Evolutionary conservation across 352 stramenopile species (phyloP), one percentile per base, ranked within the genome.

Genomic region (Globisporangium radiosum): DNA sequence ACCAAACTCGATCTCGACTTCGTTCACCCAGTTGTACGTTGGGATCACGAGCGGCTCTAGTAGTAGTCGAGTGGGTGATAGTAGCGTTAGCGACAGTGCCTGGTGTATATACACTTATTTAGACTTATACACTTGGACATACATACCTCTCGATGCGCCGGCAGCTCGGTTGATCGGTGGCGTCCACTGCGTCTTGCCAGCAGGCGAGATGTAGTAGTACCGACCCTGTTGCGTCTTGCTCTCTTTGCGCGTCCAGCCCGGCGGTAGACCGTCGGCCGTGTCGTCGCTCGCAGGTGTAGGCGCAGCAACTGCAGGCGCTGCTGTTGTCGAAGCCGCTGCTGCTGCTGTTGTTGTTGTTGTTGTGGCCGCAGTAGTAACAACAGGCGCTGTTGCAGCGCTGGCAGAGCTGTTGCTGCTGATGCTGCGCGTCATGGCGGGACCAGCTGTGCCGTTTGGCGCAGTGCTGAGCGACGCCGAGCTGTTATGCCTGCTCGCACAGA

Each of bases 1-100:
- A 39, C 83, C 78, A 59, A 95, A 95, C 62, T 88, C 83, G 58
- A 95, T 92, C 56, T 95, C 85, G 63, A 93, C 84, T 52, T 92
- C 80, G 25, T 72, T 78, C 48, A 87, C 57, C 85, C 85, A 95
- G 52, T 92, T 92, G 63, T 78, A 94, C n/a, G 68, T 62, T 52
- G 81, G 72, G 56, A 75, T 71, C 5, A 73, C 60, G 66, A 64
- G 33, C 37, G 51, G 51, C 11, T 44, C 40, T 44, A 11, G 7
- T 44, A 25, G 19, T 25, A 25, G 19, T 25, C 19, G 19, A 25
- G 19, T 25, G 19, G 19, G 19, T 25, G 1, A 25, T 25, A 1
- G 19, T 25, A 25, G 19, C 19, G 19, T 25, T 25, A 33, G 19
- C 13, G 14, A 38, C 9, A 0, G 39, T 36, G n/a, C 40, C 11